Evolutionary conservation across 208 protist species (phyloP).

Genomic region (Wallacemonas sp.): DNA sequence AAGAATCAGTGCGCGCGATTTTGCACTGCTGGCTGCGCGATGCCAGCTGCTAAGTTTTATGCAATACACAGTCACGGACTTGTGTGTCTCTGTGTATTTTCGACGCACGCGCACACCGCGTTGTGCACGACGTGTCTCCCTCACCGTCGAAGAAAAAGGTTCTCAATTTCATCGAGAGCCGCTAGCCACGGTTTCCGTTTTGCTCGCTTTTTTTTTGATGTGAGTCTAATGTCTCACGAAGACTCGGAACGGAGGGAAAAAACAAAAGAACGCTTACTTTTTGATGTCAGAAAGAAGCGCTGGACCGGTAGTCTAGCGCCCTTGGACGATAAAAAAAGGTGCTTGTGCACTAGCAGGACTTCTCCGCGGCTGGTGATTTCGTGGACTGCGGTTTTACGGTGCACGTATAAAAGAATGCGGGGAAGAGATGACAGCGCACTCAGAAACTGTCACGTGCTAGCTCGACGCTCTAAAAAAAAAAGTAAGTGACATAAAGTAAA

Average conservation of each 20-base stretch:
- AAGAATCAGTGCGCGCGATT: neutral
- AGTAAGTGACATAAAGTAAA: neutral
- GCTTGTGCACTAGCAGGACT: too few relatives aligned
- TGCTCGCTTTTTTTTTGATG: constrained; percentile 3
- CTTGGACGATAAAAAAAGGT: neutral
- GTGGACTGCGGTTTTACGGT: too few relatives aligned
- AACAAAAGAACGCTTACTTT: neutral
- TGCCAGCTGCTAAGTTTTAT: too few relatives aligned
- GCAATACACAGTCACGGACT: too few relatives aligned
- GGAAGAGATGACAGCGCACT: neutral
- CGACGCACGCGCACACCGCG: too few relatives aligned
- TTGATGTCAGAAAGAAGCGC: neutral
- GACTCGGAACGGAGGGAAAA: neutral
- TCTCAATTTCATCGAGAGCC: too few relatives aligned
- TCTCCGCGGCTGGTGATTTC: too few relatives aligned
- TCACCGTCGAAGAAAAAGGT: too few relatives aligned
- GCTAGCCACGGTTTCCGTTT: neutral
- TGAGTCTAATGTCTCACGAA: neutral
- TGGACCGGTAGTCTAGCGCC: neutral
- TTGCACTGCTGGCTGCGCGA: neutral
- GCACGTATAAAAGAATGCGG: neutral
- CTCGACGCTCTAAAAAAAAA: neutral
- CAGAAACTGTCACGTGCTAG: neutral
- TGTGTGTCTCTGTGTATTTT: too few relatives aligned
- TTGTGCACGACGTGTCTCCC: too few relatives aligned